These are phyloP conservation scores for Herpetomonas tarakana DNA, from an alignment of 208 protist species.

Conservation along the genomic window DNA sequence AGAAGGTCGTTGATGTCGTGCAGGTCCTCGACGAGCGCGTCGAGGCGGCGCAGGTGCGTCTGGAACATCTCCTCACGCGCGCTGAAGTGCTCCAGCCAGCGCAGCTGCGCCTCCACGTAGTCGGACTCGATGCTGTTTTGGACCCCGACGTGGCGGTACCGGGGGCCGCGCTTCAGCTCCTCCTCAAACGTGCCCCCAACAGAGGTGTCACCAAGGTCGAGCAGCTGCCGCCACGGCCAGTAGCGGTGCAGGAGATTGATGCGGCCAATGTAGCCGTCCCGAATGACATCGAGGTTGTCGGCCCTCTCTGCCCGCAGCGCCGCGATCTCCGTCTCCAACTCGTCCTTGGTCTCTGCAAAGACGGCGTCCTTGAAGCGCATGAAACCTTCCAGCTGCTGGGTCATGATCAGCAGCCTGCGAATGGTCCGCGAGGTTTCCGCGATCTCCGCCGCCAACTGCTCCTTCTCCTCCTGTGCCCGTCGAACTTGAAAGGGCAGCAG, in stretches of 20 bases:
- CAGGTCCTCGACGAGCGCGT: slow-evolving; percentile 74
- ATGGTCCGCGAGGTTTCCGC: slow-evolving; percentile 40
- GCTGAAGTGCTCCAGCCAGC: slow-evolving; percentile 65
- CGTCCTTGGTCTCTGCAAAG: slow-evolving; percentile 14
- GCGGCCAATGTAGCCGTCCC: slow-evolving; percentile 58
- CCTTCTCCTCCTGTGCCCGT: slow-evolving; percentile 45
- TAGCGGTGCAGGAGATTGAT: slow-evolving; percentile 82
- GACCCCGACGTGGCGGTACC: slow-evolving; percentile 74
- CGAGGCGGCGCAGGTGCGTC: slow-evolving; percentile 54
- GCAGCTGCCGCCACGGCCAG: slow-evolving; percentile 84
- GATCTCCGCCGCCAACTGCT: slow-evolving; percentile 59
- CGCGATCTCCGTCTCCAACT: slow-evolving; percentile 47
- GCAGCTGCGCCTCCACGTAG: slow-evolving; percentile 70
- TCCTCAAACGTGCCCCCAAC: slow-evolving; percentile 76
- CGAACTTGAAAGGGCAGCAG: slow-evolving; percentile 60
- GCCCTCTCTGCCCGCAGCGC: slow-evolving; percentile 25
- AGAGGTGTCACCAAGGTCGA: slow-evolving; percentile 70
- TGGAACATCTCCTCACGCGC: slow-evolving; percentile 58
- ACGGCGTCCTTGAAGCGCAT: slow-evolving; percentile 29
- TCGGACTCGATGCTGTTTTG: slow-evolving; percentile 85
- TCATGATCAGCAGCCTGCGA: slow-evolving; percentile 45
- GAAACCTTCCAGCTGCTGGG: slow-evolving; percentile 44
- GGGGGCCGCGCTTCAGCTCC: slow-evolving; percentile 74
- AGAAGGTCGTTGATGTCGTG: slow-evolving; percentile 81
- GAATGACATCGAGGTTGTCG: slow-evolving; percentile 46